These are phyloP conservation scores for Dovyalis caffra DNA, from an alignment of 345 rosid genomes.

Conservation along the genomic window DNA sequence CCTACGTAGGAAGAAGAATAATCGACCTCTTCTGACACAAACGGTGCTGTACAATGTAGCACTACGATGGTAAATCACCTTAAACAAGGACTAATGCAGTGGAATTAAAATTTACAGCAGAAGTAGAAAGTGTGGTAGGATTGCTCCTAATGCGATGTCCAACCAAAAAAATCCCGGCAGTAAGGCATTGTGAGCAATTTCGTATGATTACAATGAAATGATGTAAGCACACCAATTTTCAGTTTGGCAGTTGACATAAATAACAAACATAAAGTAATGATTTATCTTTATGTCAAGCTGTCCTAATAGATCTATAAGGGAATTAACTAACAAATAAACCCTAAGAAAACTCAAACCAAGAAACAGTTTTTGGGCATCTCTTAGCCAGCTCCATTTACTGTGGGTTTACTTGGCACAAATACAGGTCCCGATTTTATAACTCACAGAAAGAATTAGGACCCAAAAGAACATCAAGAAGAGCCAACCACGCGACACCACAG, in stretches of 20 bases:
- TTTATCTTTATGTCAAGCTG: background rate
- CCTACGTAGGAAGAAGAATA: background rate
- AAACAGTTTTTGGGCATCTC: slow-evolving; percentile 5
- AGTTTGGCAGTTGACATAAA: slow-evolving; percentile 12
- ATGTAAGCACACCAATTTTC: background rate
- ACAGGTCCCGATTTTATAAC: slow-evolving; percentile 54
- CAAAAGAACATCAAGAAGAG: slow-evolving; percentile 55
- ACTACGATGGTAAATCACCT: background rate
- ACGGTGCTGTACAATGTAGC: background rate
- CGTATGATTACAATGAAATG: background rate
- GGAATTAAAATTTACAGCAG: background rate
- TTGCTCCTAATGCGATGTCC: background rate
- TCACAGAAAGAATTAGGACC: slow-evolving; percentile 58
- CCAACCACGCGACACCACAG: slow-evolving; percentile 42
- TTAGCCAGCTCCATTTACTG: slow-evolving; percentile 4
- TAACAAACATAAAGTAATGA: slow-evolving; percentile 6
- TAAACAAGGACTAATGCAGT: background rate
- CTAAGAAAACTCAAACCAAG: slow-evolving; percentile 2
- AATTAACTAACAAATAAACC: slow-evolving; percentile 1
- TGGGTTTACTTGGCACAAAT: slow-evolving; percentile 47
- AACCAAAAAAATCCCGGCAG: background rate
- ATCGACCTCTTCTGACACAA: background rate
- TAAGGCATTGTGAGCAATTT: background rate
- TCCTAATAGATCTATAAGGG: slow-evolving; percentile 25
- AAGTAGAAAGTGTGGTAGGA: background rate